Conservation (phyloP, 208 protist genomes). For the Angomonas deanei region DNA sequence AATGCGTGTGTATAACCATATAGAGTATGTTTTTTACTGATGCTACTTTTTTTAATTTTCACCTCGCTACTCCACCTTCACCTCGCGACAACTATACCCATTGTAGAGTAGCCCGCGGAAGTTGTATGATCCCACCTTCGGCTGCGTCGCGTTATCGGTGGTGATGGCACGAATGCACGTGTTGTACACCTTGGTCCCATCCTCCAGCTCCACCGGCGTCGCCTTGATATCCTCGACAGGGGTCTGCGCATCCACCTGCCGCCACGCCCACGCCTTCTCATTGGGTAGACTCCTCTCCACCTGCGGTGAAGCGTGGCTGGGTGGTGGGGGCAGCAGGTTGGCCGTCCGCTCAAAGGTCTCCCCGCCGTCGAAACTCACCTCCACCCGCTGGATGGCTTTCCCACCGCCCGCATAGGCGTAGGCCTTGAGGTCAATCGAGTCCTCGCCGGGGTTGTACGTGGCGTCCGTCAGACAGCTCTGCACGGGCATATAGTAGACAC, state of each 20-base stretch:
- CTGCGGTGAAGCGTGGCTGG: constrained; percentile 1
- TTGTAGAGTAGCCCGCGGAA: constrained; percentile 39
- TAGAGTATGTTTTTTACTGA: not conserved
- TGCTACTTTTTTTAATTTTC: not conserved
- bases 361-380: constrained; percentile 75
- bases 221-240: constrained; percentile 27
- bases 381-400: constrained; percentile 68
- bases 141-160: constrained; percentile 26
- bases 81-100: constrained; percentile 31
- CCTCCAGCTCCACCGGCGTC: constrained; percentile 10
- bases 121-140: constrained; percentile 16
- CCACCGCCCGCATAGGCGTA: constrained; percentile 74
- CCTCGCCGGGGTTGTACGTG: constrained; percentile 16
- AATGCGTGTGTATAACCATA: too few species aligned
- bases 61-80: constrained; percentile 7
- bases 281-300: constrained; percentile 2
- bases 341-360: constrained; percentile 41
- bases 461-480: constrained; percentile 64
- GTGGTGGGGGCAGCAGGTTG: constrained; percentile 14
- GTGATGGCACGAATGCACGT: constrained; percentile 29
- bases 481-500: constrained; percentile 76
- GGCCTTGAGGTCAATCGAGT: constrained; percentile 39
- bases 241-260: constrained; percentile 21
- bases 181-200: constrained; percentile 8
- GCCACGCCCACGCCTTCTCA: constrained; percentile 37